These are phyloP conservation scores for Tulasnella calospora DNA, from an alignment of 768 basidiomycete genomes.

Conservation along the genomic window DNA sequence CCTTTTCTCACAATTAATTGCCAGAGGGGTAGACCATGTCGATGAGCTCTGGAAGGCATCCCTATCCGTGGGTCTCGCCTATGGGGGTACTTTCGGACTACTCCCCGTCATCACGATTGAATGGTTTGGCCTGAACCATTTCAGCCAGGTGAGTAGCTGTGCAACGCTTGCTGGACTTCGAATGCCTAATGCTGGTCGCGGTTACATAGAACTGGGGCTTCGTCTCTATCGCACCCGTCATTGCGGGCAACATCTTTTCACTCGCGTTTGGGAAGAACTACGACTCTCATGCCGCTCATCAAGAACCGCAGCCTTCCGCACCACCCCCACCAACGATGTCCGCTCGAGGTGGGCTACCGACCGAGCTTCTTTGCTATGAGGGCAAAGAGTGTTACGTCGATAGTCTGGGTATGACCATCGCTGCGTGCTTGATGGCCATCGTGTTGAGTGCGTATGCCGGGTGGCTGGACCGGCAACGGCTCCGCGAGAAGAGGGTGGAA, in stretches of 20 bases:
- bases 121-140: conserved; percentile 83
- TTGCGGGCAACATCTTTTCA: conserved; percentile 82
- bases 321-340: background rate
- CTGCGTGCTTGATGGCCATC: conserved; percentile 28
- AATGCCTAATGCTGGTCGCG: background rate
- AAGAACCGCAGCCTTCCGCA: background rate
- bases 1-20: conserved; percentile 64
- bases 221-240: conserved; percentile 59
- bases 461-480: conserved; percentile 18
- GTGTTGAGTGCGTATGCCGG: conserved; percentile 24
- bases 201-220: conserved; percentile 77
- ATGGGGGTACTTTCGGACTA: conserved; percentile 39
- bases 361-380: conserved; percentile 26
- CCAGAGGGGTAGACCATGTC: conserved; percentile 53
- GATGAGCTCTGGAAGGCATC: conserved; percentile 60
- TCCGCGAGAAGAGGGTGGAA: background rate
- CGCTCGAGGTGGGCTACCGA: conserved; percentile 20
- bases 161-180: background rate
- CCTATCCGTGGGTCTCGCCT: conserved; percentile 35
- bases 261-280: conserved; percentile 74
- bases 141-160: background rate
- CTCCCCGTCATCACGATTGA: conserved; percentile 57
- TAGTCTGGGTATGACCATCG: conserved; percentile 29
- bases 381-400: conserved; percentile 28
- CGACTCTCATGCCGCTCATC: conserved; percentile 55